Base-by-base conservation (phyloP, 345 rosid genomes). In the Ceriops zippeliana region DNA sequence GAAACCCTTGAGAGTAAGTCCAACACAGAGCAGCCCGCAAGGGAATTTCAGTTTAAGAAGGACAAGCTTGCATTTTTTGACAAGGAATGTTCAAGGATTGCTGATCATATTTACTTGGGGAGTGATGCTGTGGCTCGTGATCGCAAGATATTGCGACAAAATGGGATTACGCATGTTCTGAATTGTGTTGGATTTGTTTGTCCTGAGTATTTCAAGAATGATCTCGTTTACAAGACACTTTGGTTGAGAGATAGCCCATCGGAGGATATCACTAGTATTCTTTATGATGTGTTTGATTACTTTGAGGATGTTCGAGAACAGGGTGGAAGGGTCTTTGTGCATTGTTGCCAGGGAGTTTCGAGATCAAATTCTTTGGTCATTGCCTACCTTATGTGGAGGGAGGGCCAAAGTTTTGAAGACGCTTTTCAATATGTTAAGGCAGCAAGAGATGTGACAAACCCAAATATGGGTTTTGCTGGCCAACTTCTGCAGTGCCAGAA, bases 401-500 rank as follows among this genome's bases (percentile, higher is more conserved):
- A 88, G 34, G 86, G 90, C 19, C 93, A 84, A 81, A 86, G 86
- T 75, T 88, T 88, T 65, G 90, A 88, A 60, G 90, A 86, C 58
- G 93, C 93, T 2, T 88, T 88, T 77, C 90, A 79, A 51, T 79
- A 75, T 64, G 93, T 88, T 62, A 88, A 86, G 85, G 85, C 89
- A 20, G 89, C 93, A 0, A 75, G 90, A 67, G 89, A 90, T 42
- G 89, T 88, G 69, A 86, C 93, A 0, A 86, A 88, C 62, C 93
- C 93, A 7, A 88, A 88, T 60, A 86, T 86, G 81, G 93, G 93
- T 37, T 88, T 88, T 70, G 90, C 93, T 62, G 84, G 90, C 65
- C 90, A 88, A 71, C 93, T 88, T 74, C 69, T 88, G 72, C 90
- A 72, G 87, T 85, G 90, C 80, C 93, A 88, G 83, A 86, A 88